phyloP scores from a whole-genome alignment of 768 basidiomycete genomes.

The Boletellus emodensis region DNA sequence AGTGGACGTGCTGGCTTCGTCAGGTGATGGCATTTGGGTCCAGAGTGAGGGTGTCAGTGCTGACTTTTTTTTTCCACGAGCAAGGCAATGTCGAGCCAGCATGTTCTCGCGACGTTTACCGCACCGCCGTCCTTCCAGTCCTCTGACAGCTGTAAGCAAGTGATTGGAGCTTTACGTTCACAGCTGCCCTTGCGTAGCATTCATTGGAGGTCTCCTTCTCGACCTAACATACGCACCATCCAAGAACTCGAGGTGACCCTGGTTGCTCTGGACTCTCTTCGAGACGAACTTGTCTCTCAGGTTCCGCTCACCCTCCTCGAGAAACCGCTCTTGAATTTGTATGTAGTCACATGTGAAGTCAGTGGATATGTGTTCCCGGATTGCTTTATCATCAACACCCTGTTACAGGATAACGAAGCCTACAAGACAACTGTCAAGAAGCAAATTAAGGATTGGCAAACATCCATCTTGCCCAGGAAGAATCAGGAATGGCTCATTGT shows the following conservation, averaged over 20 bases:
- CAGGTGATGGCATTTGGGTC: constrained; percentile 54
- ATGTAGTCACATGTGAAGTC: constrained; percentile 87
- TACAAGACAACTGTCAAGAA: constrained; percentile 77
- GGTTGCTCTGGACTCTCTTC: constrained; percentile 59
- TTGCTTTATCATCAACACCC: constrained; percentile 7
- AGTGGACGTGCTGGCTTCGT: constrained; percentile 52
- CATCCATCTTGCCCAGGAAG: constrained; percentile 56
- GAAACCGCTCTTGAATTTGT: constrained; percentile 82
- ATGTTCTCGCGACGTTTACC: constrained; percentile 65
- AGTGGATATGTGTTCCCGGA: constrained; percentile 16
- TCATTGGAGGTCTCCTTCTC: constrained; percentile 82
- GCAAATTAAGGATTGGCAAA: constrained; percentile 93
- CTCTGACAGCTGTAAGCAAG: constrained; percentile 71
- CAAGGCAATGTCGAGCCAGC: constrained; percentile 39
- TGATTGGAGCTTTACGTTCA: constrained; percentile 57
- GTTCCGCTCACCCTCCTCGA: constrained; percentile 76
- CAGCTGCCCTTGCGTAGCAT: constrained; percentile 85
- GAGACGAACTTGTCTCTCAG: constrained; percentile 74
- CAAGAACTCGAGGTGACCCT: constrained; percentile 82
- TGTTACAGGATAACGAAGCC: constrained; percentile 53
- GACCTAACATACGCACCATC: constrained; percentile 76
- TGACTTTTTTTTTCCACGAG: constrained; percentile 15
- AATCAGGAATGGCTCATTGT: constrained; percentile 94
- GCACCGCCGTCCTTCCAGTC: constrained; percentile 59
- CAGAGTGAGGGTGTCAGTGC: not conserved